Percentiles rank a stretch among this genome's conserved stretches.
These are phyloP conservation scores for Butyriboletus pseudospeciosus DNA, from an alignment of 1,284 basidiomycete species.

Conservation along the genomic window DNA sequence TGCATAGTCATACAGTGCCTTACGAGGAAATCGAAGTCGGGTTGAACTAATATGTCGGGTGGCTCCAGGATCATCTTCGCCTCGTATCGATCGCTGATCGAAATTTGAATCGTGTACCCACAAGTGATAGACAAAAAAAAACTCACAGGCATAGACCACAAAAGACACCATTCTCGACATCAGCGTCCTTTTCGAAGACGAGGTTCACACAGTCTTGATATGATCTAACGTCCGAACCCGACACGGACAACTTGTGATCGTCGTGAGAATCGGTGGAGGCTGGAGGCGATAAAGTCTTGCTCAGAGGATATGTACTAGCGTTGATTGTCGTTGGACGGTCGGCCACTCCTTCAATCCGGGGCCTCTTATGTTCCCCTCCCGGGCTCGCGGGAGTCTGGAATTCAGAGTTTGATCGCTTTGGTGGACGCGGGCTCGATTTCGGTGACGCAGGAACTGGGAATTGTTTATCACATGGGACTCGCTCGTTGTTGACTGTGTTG, in stretches of 20 bases:
- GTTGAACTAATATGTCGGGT: conserved; percentile 32
- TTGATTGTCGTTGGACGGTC: neutral
- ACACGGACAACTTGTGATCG: neutral
- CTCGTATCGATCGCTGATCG: conserved; percentile 31
- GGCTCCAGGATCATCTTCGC: conserved; percentile 26
- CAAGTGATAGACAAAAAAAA: neutral
- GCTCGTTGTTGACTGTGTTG: conserved; percentile 1
- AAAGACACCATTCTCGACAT: conserved; percentile 34
- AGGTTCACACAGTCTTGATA: conserved; percentile 42
- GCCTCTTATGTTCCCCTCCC: conserved; percentile 18
- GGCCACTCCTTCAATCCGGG: conserved; percentile 14
- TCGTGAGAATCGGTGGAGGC: neutral
- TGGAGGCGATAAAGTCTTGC: neutral
- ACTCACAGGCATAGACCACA: conserved; percentile 54
- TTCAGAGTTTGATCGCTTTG: conserved; percentile 22
- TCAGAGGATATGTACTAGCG: neutral
- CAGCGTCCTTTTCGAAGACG: conserved; percentile 43
- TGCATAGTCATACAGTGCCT: conserved; percentile 30
- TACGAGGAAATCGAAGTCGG: conserved; percentile 30
- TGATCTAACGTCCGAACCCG: conserved; percentile 17
- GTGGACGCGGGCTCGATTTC: conserved; percentile 1
- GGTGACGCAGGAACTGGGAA: neutral
- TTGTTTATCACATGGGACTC: neutral
- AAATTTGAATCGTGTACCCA: neutral
- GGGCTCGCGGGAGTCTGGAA: conserved; percentile 1